A percentile compares a stretch with the other conserved stretches of the same genome.
Conservation (phyloP, 768 basidiomycete genomes). For the Mycena metata region DNA sequence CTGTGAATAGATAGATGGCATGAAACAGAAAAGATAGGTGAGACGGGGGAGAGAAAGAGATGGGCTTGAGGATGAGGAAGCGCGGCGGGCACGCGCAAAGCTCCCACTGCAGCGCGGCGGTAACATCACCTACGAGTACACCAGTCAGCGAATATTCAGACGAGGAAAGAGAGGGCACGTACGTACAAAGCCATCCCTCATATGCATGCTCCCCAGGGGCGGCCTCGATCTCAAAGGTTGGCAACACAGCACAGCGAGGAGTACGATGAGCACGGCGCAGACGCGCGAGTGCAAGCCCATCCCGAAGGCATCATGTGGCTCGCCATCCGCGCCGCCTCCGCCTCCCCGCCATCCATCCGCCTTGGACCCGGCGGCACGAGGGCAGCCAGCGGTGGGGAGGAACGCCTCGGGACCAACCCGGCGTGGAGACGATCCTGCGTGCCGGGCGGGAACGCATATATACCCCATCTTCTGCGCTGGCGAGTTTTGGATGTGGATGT, state of each 20-base stretch:
- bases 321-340: too few species aligned
- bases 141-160: too few species aligned
- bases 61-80: not conserved
- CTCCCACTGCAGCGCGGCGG: conserved; percentile 83
- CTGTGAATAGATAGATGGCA: too few species aligned
- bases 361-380: too few species aligned
- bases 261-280: conserved; percentile 75
- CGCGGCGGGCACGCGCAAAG: conserved; percentile 67
- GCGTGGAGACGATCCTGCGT: conserved; percentile 82
- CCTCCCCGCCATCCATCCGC: too few species aligned
- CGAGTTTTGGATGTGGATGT: conserved; percentile 64
- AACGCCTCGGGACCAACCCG: conserved; percentile 90
- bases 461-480: conserved; percentile 78
- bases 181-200: conserved; percentile 85
- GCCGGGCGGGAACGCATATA: conserved; percentile 79
- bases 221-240: conserved; percentile 74
- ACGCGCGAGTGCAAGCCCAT: too few species aligned
- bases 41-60: conserved; percentile 5
- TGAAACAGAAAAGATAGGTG: too few species aligned
- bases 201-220: conserved; percentile 89
- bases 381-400: too few species aligned
- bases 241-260: conserved; percentile 71
- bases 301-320: too few species aligned
- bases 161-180: conserved; percentile 16
- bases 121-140: conserved; percentile 71